phyloP scores from a whole-genome alignment of 345 rosid genomes.

The Arabidopsis arenosa region DNA sequence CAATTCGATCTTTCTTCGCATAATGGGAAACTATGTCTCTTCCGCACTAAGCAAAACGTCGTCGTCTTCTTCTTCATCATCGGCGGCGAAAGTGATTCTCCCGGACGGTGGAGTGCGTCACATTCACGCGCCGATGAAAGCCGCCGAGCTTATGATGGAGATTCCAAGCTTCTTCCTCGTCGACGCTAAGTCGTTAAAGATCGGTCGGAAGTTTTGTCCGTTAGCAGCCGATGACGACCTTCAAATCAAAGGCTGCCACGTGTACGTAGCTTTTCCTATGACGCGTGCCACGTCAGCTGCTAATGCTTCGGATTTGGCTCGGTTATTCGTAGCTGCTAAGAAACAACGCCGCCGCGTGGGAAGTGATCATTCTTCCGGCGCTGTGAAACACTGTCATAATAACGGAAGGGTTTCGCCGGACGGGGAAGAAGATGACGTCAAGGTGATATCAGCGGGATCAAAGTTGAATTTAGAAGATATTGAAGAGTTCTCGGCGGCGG shows the following conservation, averaged over 20 bases:
- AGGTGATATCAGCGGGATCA: conserved; percentile 31
- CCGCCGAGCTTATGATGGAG: conserved; percentile 92
- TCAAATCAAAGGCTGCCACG: conserved; percentile 55
- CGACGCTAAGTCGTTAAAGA: conserved; percentile 66
- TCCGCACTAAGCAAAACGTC: conserved; percentile 56
- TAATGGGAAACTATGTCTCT: conserved; percentile 82
- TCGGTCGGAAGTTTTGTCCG: conserved; percentile 68
- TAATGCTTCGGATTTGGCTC: conserved; percentile 69
- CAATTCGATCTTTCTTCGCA: background rate
- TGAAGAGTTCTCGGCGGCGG: conserved; percentile 62
- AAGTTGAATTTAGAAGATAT: conserved; percentile 63
- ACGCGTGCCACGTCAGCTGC: conserved; percentile 61
- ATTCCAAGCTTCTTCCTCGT: conserved; percentile 76
- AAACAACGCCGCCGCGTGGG: conserved; percentile 49
- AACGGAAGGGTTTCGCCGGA: conserved; percentile 40
- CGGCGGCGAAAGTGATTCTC: conserved; percentile 61
- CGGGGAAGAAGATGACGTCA: conserved; percentile 21
- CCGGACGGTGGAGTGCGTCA: conserved; percentile 72
- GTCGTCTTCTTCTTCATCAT: conserved; percentile 42
- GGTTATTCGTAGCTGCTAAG: conserved; percentile 60
- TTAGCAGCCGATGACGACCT: conserved; percentile 84
- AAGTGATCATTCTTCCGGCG: conserved; percentile 28
- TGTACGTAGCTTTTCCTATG: conserved; percentile 82
- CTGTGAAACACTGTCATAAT: conserved; percentile 29
- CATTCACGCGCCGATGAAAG: conserved; percentile 60